Evolutionary conservation across 2,329 filamentous ascomycete species (phyloP).

Genomic region (Stagonosporopsis rhizophila): DNA sequence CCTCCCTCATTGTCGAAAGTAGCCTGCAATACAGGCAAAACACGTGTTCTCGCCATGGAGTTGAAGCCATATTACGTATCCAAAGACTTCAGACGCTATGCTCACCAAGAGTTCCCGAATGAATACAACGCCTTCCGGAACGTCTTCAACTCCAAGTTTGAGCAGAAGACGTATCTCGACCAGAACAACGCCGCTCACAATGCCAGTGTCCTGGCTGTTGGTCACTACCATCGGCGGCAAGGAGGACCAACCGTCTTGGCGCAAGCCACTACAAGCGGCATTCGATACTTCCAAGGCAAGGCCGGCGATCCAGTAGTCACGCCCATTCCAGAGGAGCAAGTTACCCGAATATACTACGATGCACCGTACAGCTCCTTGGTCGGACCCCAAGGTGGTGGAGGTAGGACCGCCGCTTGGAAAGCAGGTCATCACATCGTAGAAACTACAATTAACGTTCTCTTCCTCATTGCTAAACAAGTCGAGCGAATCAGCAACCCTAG

Average conservation of each 20-base stretch:
- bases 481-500: too few relatives aligned
- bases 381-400: too few relatives aligned
- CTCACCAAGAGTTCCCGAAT: background rate
- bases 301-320: background rate
- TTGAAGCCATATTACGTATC: background rate
- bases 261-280: background rate
- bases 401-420: too few relatives aligned
- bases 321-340: background rate
- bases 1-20: too few relatives aligned
- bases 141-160: background rate
- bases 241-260: constrained; percentile 14
- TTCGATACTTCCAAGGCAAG: constrained; percentile 11
- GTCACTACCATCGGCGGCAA: constrained; percentile 1
- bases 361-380: background rate
- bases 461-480: too few relatives aligned
- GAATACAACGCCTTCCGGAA: background rate
- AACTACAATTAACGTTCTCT: too few relatives aligned
- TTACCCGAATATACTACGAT: background rate
- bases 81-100: background rate
- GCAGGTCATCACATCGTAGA: too few relatives aligned
- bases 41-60: background rate
- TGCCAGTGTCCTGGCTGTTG: constrained; percentile 5
- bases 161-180: background rate
- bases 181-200: background rate
- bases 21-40: too few relatives aligned